Evolutionary conservation across 2,329 filamentous ascomycete genomes (phyloP).

Genomic region (Lachnellula occidentalis): DNA sequence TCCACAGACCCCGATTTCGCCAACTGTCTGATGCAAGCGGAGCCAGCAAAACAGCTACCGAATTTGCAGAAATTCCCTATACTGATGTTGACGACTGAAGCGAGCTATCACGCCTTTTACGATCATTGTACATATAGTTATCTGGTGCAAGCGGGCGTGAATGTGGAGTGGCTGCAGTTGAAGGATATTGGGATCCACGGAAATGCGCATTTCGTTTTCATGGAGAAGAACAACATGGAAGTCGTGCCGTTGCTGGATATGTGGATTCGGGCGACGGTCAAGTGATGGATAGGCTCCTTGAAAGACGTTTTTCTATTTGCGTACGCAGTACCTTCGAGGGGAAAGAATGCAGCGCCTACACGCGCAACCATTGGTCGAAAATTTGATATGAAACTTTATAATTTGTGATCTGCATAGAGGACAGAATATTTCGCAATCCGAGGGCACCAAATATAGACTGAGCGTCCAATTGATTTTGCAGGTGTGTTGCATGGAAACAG

Average conservation of each 20-base stretch:
- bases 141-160: conserved; percentile 39
- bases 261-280: conserved; percentile 23
- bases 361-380: too few species aligned
- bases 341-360: too few species aligned
- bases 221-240: conserved; percentile 43
- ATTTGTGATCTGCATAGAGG: too few species aligned
- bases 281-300: not conserved
- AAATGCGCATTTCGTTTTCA: conserved; percentile 44
- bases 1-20: conserved; percentile 17
- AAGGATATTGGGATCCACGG: conserved; percentile 36
- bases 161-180: conserved; percentile 34
- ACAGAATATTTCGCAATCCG: too few species aligned
- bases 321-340: too few species aligned
- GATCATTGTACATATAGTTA: conserved; percentile 39
- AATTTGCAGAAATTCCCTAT: conserved; percentile 34
- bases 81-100: conserved; percentile 37
- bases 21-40: conserved; percentile 33
- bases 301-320: too few species aligned
- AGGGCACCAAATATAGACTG: too few species aligned
- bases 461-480: too few species aligned
- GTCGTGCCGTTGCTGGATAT: conserved; percentile 31
- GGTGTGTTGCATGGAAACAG: too few species aligned
- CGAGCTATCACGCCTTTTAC: conserved; percentile 42
- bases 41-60: conserved; percentile 31
- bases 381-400: too few species aligned